A percentile compares a stretch with the other conserved stretches of the same genome.
Evolutionary conservation across 768 basidiomycete species (phyloP).

Genomic region (Suillus sp.): DNA sequence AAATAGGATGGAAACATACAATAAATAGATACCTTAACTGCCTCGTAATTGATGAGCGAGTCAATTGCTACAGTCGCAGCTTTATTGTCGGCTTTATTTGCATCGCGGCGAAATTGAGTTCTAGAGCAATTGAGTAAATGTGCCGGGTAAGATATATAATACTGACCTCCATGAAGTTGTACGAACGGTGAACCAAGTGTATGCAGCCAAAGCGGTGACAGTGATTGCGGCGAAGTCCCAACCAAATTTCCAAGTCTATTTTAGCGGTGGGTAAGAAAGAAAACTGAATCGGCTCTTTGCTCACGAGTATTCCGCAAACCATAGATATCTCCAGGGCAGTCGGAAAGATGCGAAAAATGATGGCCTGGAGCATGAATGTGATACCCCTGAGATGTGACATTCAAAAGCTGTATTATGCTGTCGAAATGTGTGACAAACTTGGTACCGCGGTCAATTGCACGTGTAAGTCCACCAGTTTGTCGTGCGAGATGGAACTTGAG

Average conservation of each 20-base stretch:
- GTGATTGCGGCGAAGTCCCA: slow-evolving; percentile 97
- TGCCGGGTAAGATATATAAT: background rate
- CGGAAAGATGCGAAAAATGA: slow-evolving; percentile 93
- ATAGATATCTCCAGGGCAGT: slow-evolving; percentile 95
- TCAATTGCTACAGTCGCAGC: slow-evolving; percentile 94
- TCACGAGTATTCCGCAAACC: slow-evolving; percentile 94
- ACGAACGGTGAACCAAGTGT: slow-evolving; percentile 96
- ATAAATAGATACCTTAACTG: slow-evolving; percentile 76
- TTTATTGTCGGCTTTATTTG: slow-evolving; percentile 95
- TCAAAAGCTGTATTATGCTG: background rate
- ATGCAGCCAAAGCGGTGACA: slow-evolving; percentile 77
- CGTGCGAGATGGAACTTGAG: slow-evolving; percentile 89
- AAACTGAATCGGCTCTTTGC: slow-evolving; percentile 26
- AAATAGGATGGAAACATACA: background rate
- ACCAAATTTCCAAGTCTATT: slow-evolving; percentile 94
- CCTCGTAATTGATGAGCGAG: slow-evolving; percentile 96
- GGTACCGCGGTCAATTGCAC: slow-evolving; percentile 96
- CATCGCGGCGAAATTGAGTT: slow-evolving; percentile 90
- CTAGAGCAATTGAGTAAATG: slow-evolving; percentile 40
- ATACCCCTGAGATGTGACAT: slow-evolving; percentile 68
- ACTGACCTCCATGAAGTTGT: slow-evolving; percentile 94
- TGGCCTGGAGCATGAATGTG: slow-evolving; percentile 89
- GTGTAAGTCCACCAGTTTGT: slow-evolving; percentile 93
- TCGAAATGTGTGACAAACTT: slow-evolving; percentile 56
- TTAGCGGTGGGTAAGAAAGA: slow-evolving; percentile 8